Evolutionary conservation across 345 rosid genomes (phyloP).

Genomic region (Salix caprea): DNA sequence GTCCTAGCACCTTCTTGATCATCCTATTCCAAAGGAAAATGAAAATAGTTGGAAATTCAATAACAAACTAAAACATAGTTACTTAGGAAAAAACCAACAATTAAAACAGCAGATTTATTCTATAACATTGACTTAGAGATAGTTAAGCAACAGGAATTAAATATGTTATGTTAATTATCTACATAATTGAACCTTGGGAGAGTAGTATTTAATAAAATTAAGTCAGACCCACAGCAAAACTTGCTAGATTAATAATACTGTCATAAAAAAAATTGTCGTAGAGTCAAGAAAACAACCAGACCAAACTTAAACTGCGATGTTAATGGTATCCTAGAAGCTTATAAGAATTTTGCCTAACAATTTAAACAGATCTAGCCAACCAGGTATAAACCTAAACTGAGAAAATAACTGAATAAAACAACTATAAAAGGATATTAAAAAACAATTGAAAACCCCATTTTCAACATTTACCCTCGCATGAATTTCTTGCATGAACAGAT

Average conservation of each 20-base stretch:
- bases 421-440: neutral
- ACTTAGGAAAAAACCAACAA: neutral
- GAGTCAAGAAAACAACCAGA: neutral
- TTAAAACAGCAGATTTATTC: neutral
- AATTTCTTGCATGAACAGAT: neutral
- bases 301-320: neutral
- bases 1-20: slow-evolving; percentile 85
- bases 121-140: neutral
- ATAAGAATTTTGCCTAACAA: neutral
- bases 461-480: neutral
- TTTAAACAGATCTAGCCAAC: neutral
- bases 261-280: neutral
- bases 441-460: neutral
- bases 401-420: neutral
- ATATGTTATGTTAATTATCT: neutral
- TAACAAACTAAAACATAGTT: neutral
- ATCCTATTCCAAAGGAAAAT: slow-evolving; percentile 41
- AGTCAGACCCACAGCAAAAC: neutral
- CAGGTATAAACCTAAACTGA: neutral
- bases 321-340: neutral
- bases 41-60: neutral
- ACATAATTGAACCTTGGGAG: neutral
- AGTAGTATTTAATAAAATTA: neutral
- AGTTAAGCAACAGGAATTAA: neutral
- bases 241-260: neutral